A percentile compares a stretch with the other conserved stretches of the same genome.
Conservation (phyloP, 2,329 filamentous ascomycete species). For the Ophiobolus disseminans region DNA sequence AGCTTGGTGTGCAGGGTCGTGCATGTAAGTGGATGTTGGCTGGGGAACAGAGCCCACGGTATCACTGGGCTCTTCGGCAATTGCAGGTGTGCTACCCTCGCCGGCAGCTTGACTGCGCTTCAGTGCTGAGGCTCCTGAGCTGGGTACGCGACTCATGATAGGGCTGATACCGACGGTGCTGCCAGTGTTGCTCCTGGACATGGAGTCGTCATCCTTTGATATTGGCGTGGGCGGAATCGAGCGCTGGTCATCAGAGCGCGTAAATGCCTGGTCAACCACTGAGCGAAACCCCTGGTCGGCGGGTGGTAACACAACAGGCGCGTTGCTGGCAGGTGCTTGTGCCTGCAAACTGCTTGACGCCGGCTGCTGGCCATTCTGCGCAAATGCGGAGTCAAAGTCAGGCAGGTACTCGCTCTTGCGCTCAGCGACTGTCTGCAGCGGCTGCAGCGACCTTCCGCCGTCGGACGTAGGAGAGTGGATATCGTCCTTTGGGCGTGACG, state of each 20-base stretch:
- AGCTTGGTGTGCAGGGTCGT: conserved; percentile 36
- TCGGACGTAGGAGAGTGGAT: conserved; percentile 27
- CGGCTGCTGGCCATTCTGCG: conserved; percentile 12
- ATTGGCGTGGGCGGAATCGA: conserved; percentile 61
- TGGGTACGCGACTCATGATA: conserved; percentile 66
- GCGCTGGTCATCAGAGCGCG: conserved; percentile 62
- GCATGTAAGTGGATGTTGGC: conserved; percentile 40
- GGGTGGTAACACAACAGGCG: conserved; percentile 22
- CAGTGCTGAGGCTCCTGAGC: conserved; percentile 49
- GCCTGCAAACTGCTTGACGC: conserved; percentile 23
- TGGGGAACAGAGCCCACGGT: conserved; percentile 45
- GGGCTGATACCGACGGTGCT: conserved; percentile 70
- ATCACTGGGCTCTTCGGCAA: conserved; percentile 60
- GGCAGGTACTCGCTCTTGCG: conserved; percentile 67
- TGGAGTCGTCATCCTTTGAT: conserved; percentile 51
- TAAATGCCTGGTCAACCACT: conserved; percentile 71
- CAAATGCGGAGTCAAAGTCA: conserved; percentile 35
- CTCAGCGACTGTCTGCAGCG: conserved; percentile 63
- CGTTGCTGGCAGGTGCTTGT: conserved; percentile 17
- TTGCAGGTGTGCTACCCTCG: conserved; percentile 59
- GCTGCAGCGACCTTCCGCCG: conserved; percentile 29
- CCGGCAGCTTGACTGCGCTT: conserved; percentile 49
- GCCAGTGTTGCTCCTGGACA: conserved; percentile 67
- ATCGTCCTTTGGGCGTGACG: conserved; percentile 33
- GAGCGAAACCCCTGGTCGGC: conserved; percentile 47